These are phyloP conservation scores for Globomyces sp. DNA, from an alignment of 371 early-diverging fungal genomes.

Conservation along the genomic window DNA sequence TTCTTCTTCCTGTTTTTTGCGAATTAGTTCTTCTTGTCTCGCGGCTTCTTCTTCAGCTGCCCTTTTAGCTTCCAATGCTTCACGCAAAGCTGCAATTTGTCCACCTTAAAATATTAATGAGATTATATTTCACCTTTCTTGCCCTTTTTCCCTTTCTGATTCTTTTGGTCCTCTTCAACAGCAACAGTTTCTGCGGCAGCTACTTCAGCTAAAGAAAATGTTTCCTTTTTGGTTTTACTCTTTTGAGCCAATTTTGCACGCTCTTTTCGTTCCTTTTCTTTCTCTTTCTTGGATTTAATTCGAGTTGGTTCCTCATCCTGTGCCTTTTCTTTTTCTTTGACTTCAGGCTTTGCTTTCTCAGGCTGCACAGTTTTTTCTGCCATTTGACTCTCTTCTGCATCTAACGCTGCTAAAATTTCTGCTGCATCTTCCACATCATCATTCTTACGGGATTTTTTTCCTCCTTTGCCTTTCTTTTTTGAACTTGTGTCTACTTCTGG, in stretches of 20 bases:
- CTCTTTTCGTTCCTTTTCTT: conserved; percentile 55
- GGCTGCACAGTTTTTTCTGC: conserved; percentile 17
- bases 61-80: conserved; percentile 63
- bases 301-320: conserved; percentile 25
- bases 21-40: conserved; percentile 57
- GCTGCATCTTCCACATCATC: conserved; percentile 45
- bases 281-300: conserved; percentile 55
- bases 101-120: conserved; percentile 15
- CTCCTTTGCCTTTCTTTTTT: conserved; percentile 10
- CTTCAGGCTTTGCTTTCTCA: conserved; percentile 25
- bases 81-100: conserved; percentile 63
- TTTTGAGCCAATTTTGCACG: conserved; percentile 45
- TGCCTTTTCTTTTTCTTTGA: conserved; percentile 11
- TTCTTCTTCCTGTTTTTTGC: conserved; percentile 44
- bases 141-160: conserved; percentile 26
- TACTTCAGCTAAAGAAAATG: conserved; percentile 18
- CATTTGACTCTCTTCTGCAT: conserved; percentile 24
- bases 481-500: conserved; percentile 10
- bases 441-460: conserved; percentile 16
- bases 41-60: conserved; percentile 58
- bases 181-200: not conserved
- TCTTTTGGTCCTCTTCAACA: conserved; percentile 14
- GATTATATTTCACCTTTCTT: conserved; percentile 31
- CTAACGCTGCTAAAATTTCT: conserved; percentile 39
- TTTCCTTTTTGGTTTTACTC: conserved; percentile 24